These are phyloP conservation scores for Agaricales sp. DNA, from an alignment of 1,284 basidiomycete species.

Conservation along the genomic window DNA sequence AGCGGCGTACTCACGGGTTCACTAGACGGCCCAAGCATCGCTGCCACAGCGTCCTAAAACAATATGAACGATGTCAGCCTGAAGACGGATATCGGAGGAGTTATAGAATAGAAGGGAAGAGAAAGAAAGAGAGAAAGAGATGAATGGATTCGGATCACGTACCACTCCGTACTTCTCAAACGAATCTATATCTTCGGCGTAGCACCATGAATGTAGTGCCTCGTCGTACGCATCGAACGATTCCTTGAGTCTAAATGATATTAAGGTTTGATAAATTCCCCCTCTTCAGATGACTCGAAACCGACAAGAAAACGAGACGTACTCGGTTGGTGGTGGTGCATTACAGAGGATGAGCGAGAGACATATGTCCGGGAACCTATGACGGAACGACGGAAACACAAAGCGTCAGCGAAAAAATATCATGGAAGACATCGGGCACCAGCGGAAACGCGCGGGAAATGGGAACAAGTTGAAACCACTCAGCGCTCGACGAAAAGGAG, in stretches of 20 bases:
- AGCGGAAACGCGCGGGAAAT: too few species aligned
- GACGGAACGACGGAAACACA: too few species aligned
- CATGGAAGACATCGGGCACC: constrained; percentile 4
- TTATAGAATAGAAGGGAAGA: not conserved
- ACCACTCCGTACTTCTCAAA: constrained; percentile 59
- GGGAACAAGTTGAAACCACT: too few species aligned
- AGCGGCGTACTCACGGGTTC: too few species aligned
- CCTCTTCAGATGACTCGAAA: too few species aligned
- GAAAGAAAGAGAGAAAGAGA: constrained; percentile 18
- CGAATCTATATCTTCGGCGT: constrained; percentile 53
- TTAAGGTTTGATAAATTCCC: too few species aligned
- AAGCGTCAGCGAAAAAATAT: constrained; percentile 5
- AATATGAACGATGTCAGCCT: constrained; percentile 2
- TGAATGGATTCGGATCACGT: constrained; percentile 31
- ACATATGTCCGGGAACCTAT: constrained; percentile 65
- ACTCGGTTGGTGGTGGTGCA: constrained; percentile 60
- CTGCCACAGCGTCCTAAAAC: not conserved
- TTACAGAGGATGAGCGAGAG: constrained; percentile 59
- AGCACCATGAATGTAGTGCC: constrained; percentile 50
- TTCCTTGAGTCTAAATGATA: constrained; percentile 38
- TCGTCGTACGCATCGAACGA: constrained; percentile 53
- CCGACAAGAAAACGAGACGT: constrained; percentile 15
- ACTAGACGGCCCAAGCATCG: not conserved
- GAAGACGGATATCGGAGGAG: not conserved
- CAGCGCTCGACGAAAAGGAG: too few species aligned